Conservation (phyloP, 2,329 filamentous ascomycete species). For the Phaeosphaeriaceae sp. region DNA sequence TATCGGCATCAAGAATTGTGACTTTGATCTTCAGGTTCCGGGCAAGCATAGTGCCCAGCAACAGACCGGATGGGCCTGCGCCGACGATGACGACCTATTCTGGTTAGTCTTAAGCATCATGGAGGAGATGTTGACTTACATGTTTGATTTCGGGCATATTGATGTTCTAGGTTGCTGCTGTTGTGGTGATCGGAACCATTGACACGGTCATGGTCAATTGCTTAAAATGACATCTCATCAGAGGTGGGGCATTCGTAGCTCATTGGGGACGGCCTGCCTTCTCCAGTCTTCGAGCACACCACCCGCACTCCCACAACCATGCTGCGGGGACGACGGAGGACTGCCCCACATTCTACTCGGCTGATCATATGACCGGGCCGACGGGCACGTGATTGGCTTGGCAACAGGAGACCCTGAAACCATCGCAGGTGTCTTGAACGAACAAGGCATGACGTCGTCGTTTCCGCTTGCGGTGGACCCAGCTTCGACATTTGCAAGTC, state of each 20-base stretch:
- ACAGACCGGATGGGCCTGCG: slow-evolving; percentile 44
- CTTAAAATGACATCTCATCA: slow-evolving; percentile 9
- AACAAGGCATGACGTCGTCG: background rate
- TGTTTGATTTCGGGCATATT: slow-evolving; percentile 43
- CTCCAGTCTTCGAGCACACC: slow-evolving; percentile 13
- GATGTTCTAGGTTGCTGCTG: slow-evolving; percentile 6
- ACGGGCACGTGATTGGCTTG: background rate
- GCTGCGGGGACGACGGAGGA: slow-evolving; percentile 23
- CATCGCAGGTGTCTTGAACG: slow-evolving; percentile 6
- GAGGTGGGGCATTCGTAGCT: slow-evolving; percentile 26
- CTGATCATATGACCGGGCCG: slow-evolving; percentile 12
- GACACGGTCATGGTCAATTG: slow-evolving; percentile 1
- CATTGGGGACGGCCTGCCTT: slow-evolving; percentile 12
- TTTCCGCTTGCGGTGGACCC: background rate
- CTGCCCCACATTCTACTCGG: slow-evolving; percentile 27
- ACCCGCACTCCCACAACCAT: slow-evolving; percentile 5
- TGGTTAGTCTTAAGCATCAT: slow-evolving; percentile 11
- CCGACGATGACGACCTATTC: slow-evolving; percentile 40
- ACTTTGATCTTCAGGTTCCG: slow-evolving; percentile 60
- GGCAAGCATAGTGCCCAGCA: slow-evolving; percentile 58
- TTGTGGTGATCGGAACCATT: slow-evolving; percentile 11
- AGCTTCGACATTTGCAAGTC: background rate
- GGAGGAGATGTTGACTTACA: slow-evolving; percentile 20
- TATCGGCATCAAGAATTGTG: slow-evolving; percentile 64
- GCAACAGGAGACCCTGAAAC: slow-evolving; percentile 4